Base-by-base conservation (phyloP, 2,329 filamentous ascomycete genomes). In the Pyrenophora teres region DNA sequence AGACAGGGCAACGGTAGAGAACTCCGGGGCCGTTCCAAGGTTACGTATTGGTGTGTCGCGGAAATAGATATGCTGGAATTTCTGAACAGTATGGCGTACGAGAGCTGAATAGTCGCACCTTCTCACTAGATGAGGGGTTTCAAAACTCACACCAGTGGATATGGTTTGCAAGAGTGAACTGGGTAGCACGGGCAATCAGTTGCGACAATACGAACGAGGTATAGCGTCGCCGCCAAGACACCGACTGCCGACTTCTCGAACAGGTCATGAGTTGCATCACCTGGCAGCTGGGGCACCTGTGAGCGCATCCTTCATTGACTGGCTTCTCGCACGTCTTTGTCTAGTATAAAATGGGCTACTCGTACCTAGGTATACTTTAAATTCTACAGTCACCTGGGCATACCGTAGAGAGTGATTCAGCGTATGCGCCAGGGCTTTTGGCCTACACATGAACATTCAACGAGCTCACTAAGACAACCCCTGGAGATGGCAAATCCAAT, bases 91-190 rank as follows among this genome's bases (percentile, higher is more conserved):
- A 32, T 25, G 23, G 43, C 37, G 25, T 35, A 18, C 30, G 21
- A 19, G 10, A 10, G 25, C 10, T n/a, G 8, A n/a, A 15, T 31
- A 3, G 18, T 7, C 2, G 40, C 18, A 16, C 9, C 30, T 49
- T 31, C 50, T 30, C 37, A 31, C 25, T 35, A 16, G n/a, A 31
- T 39, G 30, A 42, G 33, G 27, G 16, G 27, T n/a, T 41, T 45
- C n/a, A 25, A 40, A 31, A 41, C 23, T 25, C 52, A 49, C 18
- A 46, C 27, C 18, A 23, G 31, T 12, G 27, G 30, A 41, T 49
- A 32, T 46, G 41, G 52, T 55, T 54, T 55, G 47, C 52, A 43
- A 52, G 52, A 48, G 49, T 47, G 46, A 56, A 53, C 46, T 54
- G 44, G 48, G 23, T 42, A 21, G 40, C 27, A 30, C 27, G 27